A percentile compares a stretch with the other conserved stretches of the same genome.
Evolutionary conservation across 1,284 basidiomycete genomes (phyloP).

Genomic region (Rhodotorula sp.): DNA sequence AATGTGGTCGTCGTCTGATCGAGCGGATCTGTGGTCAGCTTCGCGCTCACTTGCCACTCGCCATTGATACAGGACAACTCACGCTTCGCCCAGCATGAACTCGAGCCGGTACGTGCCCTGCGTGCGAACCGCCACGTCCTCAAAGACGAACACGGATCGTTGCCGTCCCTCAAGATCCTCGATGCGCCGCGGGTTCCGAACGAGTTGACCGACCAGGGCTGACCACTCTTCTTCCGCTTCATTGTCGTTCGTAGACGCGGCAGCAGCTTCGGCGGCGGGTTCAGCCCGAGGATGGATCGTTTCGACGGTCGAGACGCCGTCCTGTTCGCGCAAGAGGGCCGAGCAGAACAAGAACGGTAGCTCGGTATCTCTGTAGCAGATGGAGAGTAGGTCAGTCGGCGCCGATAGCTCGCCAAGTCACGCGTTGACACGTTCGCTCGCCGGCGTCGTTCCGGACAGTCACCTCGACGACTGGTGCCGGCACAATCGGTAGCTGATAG

Average conservation of each 20-base stretch:
- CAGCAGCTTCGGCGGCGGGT: slow-evolving; percentile 50
- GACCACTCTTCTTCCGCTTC: slow-evolving; percentile 12
- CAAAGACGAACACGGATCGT: slow-evolving; percentile 81
- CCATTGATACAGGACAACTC: slow-evolving; percentile 48
- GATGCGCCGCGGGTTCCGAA: slow-evolving; percentile 74
- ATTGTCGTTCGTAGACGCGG: slow-evolving; percentile 51
- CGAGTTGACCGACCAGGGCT: slow-evolving; percentile 73
- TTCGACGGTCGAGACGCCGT: slow-evolving; percentile 47
- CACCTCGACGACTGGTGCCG: slow-evolving; percentile 41
- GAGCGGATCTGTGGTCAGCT: background rate
- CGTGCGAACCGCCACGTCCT: slow-evolving; percentile 78
- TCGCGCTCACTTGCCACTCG: too few species aligned
- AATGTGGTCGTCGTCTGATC: slow-evolving; percentile 19
- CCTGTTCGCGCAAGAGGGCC: slow-evolving; percentile 55
- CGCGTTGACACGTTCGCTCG: slow-evolving; percentile 26
- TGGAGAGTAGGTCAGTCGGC: background rate
- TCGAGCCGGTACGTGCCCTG: slow-evolving; percentile 71
- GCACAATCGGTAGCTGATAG: slow-evolving; percentile 41
- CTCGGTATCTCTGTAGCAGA: slow-evolving; percentile 24
- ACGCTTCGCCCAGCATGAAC: slow-evolving; percentile 73
- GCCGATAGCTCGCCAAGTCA: background rate
- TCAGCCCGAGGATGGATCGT: slow-evolving; percentile 34
- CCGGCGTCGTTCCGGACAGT: slow-evolving; percentile 26
- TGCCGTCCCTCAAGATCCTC: slow-evolving; percentile 62
- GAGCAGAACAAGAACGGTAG: slow-evolving; percentile 42